Conservation (phyloP, 768 basidiomycete genomes). For the Ramaria rubella region DNA sequence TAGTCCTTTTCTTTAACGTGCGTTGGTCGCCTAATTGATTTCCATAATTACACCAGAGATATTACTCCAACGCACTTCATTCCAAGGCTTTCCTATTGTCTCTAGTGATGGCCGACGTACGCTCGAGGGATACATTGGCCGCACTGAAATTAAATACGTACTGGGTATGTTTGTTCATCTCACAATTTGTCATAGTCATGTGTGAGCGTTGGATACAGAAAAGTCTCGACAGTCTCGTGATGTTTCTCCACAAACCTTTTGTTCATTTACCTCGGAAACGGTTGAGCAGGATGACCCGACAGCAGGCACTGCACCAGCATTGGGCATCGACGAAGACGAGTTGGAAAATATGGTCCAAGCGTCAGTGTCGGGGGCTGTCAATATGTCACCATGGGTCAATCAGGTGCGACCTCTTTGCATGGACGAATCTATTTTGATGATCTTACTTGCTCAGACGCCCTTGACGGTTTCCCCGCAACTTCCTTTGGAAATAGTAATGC, state of each 20-base stretch:
- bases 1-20: conserved; percentile 22
- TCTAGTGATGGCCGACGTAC: conserved; percentile 51
- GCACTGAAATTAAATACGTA: conserved; percentile 79
- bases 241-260: conserved; percentile 56
- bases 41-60: conserved; percentile 37
- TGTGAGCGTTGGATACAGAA: conserved; percentile 40
- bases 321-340: conserved; percentile 64
- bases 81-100: conserved; percentile 91
- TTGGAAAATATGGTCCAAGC: conserved; percentile 58
- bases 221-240: conserved; percentile 60
- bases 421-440: conserved; percentile 1
- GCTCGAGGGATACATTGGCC: conserved; percentile 82
- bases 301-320: conserved; percentile 38
- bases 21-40: neutral
- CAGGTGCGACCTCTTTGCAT: conserved; percentile 48
- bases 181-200: neutral
- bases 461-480: conserved; percentile 88
- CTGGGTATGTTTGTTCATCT: conserved; percentile 56
- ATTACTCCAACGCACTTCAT: conserved; percentile 60
- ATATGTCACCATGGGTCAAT: conserved; percentile 90
- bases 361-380: conserved; percentile 48
- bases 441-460: conserved; percentile 58
- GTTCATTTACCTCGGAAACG: conserved; percentile 59
- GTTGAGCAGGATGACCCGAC: conserved; percentile 45
- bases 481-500: conserved; percentile 94